Percentiles rank a stretch among this genome's conserved stretches.
These are phyloP conservation scores for Neurospora tetraspora DNA, from an alignment of 495 filamentous ascomycete genomes.

Conservation along the genomic window DNA sequence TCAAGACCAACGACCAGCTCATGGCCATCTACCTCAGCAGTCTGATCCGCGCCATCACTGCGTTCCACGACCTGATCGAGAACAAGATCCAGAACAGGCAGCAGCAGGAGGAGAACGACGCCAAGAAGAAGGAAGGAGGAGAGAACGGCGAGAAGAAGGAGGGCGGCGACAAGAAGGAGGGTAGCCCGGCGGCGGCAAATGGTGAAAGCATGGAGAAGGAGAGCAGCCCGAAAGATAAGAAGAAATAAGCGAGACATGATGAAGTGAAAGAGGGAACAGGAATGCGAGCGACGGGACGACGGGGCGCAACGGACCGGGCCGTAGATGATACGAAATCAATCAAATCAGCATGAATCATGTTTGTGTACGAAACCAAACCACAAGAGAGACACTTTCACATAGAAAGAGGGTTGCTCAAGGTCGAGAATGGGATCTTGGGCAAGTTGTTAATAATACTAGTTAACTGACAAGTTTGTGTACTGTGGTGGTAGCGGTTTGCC, in stretches of 20 bases:
- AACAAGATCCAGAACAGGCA: slow-evolving; percentile 99
- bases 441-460: not conserved
- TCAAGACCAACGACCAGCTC: slow-evolving; percentile 98
- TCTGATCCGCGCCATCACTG: slow-evolving; percentile 93
- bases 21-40: slow-evolving; percentile 96
- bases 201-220: slow-evolving; percentile 45
- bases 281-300: not conserved
- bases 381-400: not conserved
- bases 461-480: not conserved
- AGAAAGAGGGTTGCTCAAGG: not conserved
- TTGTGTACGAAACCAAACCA: not conserved
- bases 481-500: not conserved
- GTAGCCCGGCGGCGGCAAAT: slow-evolving; percentile 42
- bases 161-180: slow-evolving; percentile 51
- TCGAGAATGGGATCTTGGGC: not conserved
- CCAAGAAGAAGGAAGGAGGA: slow-evolving; percentile 48
- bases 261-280: not conserved
- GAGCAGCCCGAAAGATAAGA: slow-evolving; percentile 21
- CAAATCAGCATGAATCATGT: not conserved
- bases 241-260: slow-evolving; percentile 16
- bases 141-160: slow-evolving; percentile 31
- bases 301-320: not conserved
- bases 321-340: not conserved
- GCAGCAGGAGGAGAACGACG: slow-evolving; percentile 90
- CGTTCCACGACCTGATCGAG: slow-evolving; percentile 98